Percentiles rank a stretch among this genome's conserved stretches.
These are phyloP conservation scores for Fraxinus dipetala DNA, from an alignment of 305 asterid genomes.

Conservation along the genomic window DNA sequence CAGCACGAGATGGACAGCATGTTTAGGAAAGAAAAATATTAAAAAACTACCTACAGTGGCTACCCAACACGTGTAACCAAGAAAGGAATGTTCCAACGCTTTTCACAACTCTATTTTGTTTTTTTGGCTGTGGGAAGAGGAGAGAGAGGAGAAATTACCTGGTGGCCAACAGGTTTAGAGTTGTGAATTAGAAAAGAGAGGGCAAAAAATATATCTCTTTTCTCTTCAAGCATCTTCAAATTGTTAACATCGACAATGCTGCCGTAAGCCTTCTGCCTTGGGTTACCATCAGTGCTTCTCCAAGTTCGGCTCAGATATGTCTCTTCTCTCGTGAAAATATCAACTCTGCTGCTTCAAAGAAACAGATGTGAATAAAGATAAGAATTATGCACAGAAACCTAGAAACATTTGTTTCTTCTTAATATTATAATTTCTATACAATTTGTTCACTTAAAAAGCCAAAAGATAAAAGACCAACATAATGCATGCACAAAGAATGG, in stretches of 20 bases:
- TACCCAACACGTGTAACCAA: background rate
- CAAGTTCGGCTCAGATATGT: slow-evolving; percentile 33
- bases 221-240: slow-evolving; percentile 76
- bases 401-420: background rate
- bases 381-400: slow-evolving; percentile 1
- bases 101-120: background rate
- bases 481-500: background rate
- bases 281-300: slow-evolving; percentile 40
- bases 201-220: slow-evolving; percentile 62
- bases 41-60: slow-evolving; percentile 2
- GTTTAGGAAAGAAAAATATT: slow-evolving; percentile 14
- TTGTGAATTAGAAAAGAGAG: slow-evolving; percentile 84
- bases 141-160: slow-evolving; percentile 45
- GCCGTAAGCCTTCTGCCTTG: slow-evolving; percentile 51
- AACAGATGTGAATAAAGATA: background rate
- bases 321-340: slow-evolving; percentile 44
- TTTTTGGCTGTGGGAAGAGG: background rate
- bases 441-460: background rate
- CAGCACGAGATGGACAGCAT: slow-evolving; percentile 26
- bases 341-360: slow-evolving; percentile 32
- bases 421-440: background rate
- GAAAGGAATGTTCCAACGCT: background rate
- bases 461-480: background rate
- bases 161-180: slow-evolving; percentile 97
- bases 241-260: slow-evolving; percentile 62